Conservation (phyloP, 1,284 basidiomycete species). For the Sanghuangporus baumii region DNA sequence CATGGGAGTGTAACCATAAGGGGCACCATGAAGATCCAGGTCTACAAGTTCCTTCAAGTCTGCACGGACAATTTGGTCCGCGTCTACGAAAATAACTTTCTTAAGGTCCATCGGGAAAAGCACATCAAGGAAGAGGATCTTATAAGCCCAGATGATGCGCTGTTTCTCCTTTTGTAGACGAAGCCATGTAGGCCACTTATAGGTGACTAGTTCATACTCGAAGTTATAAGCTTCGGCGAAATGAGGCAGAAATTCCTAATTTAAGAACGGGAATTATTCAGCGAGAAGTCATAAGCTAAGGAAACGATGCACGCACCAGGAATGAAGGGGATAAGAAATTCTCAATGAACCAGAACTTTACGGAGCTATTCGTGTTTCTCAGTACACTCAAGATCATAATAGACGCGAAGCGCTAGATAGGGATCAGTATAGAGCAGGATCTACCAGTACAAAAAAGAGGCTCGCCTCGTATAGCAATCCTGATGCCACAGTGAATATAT, state of each 20-base stretch:
- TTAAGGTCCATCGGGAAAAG: conserved; percentile 97
- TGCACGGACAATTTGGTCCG: conserved; percentile 94
- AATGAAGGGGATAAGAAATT: conserved; percentile 99
- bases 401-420: conserved; percentile 81
- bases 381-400: conserved; percentile 98
- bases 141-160: conserved; percentile 99
- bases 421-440: conserved; percentile 12
- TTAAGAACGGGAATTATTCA: too few relatives aligned
- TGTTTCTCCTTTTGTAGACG: conserved; percentile 97
- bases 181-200: conserved; percentile 98
- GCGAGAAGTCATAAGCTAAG: background rate
- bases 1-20: conserved; percentile 97
- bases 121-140: conserved; percentile 97
- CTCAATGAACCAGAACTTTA: conserved; percentile 99
- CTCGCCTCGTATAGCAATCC: conserved; percentile 90
- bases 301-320: conserved; percentile 49
- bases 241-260: conserved; percentile 89
- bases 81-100: conserved; percentile 98
- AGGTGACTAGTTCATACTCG: conserved; percentile 95
- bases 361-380: conserved; percentile 85
- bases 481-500: conserved; percentile 98
- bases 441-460: background rate
- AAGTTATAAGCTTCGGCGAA: conserved; percentile 88
- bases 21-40: conserved; percentile 84
- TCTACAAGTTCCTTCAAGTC: conserved; percentile 92